phyloP scores from a whole-genome alignment of 306 rosid species.

The Pachyrhizus erosus region DNA sequence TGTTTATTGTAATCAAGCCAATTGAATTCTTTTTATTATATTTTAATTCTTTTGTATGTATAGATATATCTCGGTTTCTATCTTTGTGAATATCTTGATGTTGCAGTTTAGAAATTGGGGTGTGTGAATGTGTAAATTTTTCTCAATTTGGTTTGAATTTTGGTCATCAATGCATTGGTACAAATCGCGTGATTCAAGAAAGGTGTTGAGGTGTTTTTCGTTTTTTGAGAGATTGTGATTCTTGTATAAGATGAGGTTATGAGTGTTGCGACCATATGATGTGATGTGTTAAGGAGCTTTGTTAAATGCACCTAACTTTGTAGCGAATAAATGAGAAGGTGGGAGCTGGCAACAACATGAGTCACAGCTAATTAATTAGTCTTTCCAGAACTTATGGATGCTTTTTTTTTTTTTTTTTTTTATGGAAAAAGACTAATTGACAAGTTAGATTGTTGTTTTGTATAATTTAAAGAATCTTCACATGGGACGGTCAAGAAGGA shows the following conservation, averaged over 20 bases:
- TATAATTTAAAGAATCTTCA: slow-evolving; percentile 10
- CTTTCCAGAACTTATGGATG: not conserved
- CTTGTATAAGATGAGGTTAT: too few species aligned
- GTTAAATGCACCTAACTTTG: not conserved
- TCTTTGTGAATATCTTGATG: too few species aligned
- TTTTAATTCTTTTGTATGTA: not conserved
- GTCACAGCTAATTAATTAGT: slow-evolving; percentile 6
- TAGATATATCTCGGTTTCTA: too few species aligned
- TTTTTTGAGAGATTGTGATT: not conserved
- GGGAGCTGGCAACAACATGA: slow-evolving; percentile 1
- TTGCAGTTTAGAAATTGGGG: too few species aligned
- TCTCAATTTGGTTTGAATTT: slow-evolving; percentile 1
- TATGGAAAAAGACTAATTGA: not conserved
- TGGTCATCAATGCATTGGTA: not conserved
- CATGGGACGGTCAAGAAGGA: slow-evolving; percentile 21
- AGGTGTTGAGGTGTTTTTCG: not conserved
- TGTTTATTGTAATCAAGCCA: slow-evolving; percentile 18
- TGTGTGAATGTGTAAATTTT: not conserved
- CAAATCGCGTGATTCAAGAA: not conserved
- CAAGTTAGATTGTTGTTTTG: not conserved
- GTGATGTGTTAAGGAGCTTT: slow-evolving; percentile 1
- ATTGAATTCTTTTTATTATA: not conserved
- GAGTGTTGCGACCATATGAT: not conserved
- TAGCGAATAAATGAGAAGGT: not conserved
- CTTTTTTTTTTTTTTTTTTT: too few species aligned